phyloP scores from a whole-genome alignment of 1,284 basidiomycete species.

The Ustilago sp. region DNA sequence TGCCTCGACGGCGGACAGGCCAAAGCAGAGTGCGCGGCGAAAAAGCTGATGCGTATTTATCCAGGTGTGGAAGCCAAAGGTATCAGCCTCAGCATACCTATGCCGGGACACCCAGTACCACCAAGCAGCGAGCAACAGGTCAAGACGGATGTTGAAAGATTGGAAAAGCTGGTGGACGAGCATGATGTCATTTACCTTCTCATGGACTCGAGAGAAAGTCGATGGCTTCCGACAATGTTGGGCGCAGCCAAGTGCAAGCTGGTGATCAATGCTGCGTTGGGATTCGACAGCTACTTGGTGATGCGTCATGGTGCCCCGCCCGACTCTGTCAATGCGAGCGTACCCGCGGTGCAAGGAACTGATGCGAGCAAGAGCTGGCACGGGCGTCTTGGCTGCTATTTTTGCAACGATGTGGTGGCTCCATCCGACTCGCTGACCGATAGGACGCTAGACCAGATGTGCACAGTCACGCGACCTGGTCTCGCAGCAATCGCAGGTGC shows the following conservation, averaged over 20 bases:
- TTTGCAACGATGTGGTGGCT: slow-evolving; percentile 97
- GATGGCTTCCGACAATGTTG: slow-evolving; percentile 93
- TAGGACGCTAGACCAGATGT: slow-evolving; percentile 97
- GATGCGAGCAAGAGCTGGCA: slow-evolving; percentile 45
- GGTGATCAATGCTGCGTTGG: slow-evolving; percentile 92
- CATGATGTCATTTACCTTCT: slow-evolving; percentile 92
- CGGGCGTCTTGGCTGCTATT: slow-evolving; percentile 82
- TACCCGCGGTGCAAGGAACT: background rate
- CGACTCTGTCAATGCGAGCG: background rate
- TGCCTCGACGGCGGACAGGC: slow-evolving; percentile 92
- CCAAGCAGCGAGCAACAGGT: slow-evolving; percentile 73
- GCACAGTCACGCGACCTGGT: slow-evolving; percentile 96
- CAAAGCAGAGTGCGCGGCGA: slow-evolving; percentile 92
- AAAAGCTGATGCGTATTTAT: slow-evolving; percentile 85
- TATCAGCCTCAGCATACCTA: slow-evolving; percentile 83
- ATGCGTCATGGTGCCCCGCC: slow-evolving; percentile 89
- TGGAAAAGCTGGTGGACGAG: slow-evolving; percentile 82
- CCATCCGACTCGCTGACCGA: slow-evolving; percentile 93
- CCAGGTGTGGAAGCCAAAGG: slow-evolving; percentile 89
- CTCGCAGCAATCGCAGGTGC: slow-evolving; percentile 91
- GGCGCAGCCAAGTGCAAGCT: slow-evolving; percentile 88
- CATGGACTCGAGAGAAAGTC: slow-evolving; percentile 97
- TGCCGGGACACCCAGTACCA: slow-evolving; percentile 94
- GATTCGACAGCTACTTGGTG: slow-evolving; percentile 95
- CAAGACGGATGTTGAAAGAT: slow-evolving; percentile 77